Evolutionary conservation across 768 basidiomycete species (phyloP).

Genomic region (Serendipita vermifera): DNA sequence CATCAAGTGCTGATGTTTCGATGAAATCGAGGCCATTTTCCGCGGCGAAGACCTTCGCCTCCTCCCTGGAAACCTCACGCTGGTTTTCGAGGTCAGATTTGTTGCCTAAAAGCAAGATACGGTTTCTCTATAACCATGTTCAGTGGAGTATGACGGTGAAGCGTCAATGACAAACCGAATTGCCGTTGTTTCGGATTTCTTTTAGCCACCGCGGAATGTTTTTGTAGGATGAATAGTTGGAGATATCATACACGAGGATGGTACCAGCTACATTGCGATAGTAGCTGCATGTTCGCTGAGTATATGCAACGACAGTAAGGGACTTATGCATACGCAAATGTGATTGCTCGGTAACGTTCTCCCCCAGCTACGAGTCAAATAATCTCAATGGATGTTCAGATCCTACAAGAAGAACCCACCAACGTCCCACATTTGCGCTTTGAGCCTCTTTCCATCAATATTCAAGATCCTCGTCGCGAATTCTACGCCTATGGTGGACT

Average conservation of each 20-base stretch:
- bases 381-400: background rate
- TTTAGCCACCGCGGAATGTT: conserved; percentile 40
- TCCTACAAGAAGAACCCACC: conserved; percentile 20
- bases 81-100: conserved; percentile 39
- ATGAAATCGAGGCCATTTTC: conserved; percentile 32
- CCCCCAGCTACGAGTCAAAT: conserved; percentile 32
- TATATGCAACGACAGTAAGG: background rate
- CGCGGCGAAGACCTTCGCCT: conserved; percentile 34
- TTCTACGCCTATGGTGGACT: conserved; percentile 40
- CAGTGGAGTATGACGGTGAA: background rate
- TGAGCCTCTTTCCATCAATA: conserved; percentile 37
- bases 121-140: conserved; percentile 28
- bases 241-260: conserved; percentile 26
- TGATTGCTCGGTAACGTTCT: conserved; percentile 39
- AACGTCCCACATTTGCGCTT: conserved; percentile 42
- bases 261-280: conserved; percentile 33
- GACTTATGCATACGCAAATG: conserved; percentile 27
- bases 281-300: conserved; percentile 22
- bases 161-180: conserved; percentile 11
- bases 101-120: conserved; percentile 35
- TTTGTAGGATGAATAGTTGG: conserved; percentile 32
- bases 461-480: conserved; percentile 36
- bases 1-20: conserved; percentile 39
- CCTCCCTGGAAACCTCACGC: conserved; percentile 35
- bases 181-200: conserved; percentile 37